Evolutionary conservation across 352 stramenopile genomes (phyloP).

Genomic region (Globisporangium orthogonon): DNA sequence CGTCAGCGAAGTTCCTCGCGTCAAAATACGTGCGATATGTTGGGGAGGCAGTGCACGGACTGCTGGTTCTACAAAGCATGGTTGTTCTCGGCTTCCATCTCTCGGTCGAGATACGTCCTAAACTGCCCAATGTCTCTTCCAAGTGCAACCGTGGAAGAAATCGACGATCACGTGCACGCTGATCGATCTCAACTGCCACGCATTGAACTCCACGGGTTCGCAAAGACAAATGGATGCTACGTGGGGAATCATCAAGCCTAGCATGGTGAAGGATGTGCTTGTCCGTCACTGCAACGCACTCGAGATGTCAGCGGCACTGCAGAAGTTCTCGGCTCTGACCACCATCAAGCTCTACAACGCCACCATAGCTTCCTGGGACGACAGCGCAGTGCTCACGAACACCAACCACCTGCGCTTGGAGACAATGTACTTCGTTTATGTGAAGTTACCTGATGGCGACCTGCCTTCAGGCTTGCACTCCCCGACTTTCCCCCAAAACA

Average conservation of each 20-base stretch:
- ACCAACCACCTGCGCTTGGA: constrained; percentile 18
- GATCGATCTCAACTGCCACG: constrained; percentile 18
- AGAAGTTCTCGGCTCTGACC: constrained; percentile 24
- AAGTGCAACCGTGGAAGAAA: constrained; percentile 21
- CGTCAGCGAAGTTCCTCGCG: too few relatives aligned
- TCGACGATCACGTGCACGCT: constrained; percentile 18
- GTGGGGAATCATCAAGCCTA: constrained; percentile 18
- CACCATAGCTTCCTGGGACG: constrained; percentile 22
- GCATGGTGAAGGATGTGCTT: constrained; percentile 18
- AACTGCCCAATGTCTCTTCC: constrained; percentile 15
- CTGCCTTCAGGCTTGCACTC: too few relatives aligned
- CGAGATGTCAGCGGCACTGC: constrained; percentile 21
- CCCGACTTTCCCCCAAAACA: too few relatives aligned
- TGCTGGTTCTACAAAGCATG: constrained; percentile 17
- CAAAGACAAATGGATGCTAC: constrained; percentile 10
- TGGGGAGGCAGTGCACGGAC: too few relatives aligned
- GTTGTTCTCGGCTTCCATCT: constrained; percentile 17
- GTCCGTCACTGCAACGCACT: constrained; percentile 32
- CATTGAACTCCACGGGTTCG: constrained; percentile 4
- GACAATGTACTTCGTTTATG: constrained; percentile 17
- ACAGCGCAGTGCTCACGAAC: constrained; percentile 20
- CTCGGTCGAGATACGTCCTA: constrained; percentile 1
- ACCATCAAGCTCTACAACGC: constrained; percentile 42
- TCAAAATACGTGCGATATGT: too few relatives aligned
- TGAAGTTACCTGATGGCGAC: too few relatives aligned